Evolutionary conservation across 2,329 filamentous ascomycete species (phyloP).

Genomic region (Xylaria sp.): DNA sequence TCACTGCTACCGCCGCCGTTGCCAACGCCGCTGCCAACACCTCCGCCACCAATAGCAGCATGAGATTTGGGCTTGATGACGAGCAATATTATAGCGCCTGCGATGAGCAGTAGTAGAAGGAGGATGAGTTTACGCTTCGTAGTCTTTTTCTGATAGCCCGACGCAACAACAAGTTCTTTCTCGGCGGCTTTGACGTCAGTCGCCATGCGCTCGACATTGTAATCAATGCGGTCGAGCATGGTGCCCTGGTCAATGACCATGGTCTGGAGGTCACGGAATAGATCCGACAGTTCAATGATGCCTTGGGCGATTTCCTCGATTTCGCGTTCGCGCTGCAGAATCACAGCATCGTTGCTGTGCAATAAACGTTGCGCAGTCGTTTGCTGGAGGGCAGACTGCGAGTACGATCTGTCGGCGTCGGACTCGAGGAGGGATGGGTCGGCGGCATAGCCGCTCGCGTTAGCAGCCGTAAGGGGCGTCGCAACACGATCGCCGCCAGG

Average conservation of each 20-base stretch:
- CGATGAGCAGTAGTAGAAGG: slow-evolving; percentile 76
- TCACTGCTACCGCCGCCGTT: slow-evolving; percentile 4
- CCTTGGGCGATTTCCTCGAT: slow-evolving; percentile 98
- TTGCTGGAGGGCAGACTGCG: slow-evolving; percentile 73
- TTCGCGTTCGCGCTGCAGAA: slow-evolving; percentile 87
- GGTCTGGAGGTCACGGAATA: slow-evolving; percentile 90
- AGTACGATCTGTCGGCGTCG: slow-evolving; percentile 87
- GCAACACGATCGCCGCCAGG: slow-evolving; percentile 47
- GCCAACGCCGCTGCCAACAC: slow-evolving; percentile 13
- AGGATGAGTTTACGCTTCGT: slow-evolving; percentile 92
- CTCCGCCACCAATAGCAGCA: slow-evolving; percentile 14
- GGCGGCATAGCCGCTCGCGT: slow-evolving; percentile 51
- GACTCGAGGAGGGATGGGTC: slow-evolving; percentile 90
- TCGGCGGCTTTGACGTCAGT: slow-evolving; percentile 88
- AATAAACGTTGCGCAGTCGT: slow-evolving; percentile 62
- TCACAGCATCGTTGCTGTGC: slow-evolving; percentile 73
- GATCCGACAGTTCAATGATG: slow-evolving; percentile 93
- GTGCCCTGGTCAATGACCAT: slow-evolving; percentile 95
- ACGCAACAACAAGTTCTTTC: slow-evolving; percentile 83
- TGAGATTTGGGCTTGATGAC: slow-evolving; percentile 68
- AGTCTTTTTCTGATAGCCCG: slow-evolving; percentile 79
- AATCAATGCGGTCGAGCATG: slow-evolving; percentile 91
- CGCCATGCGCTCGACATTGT: slow-evolving; percentile 95
- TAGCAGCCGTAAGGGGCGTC: slow-evolving; percentile 41
- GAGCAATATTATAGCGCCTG: slow-evolving; percentile 79